Percentiles rank a stretch among this genome's conserved stretches.
Conservation (phyloP, 306 rosid genomes). For the Cucurbita pepo region DNA sequence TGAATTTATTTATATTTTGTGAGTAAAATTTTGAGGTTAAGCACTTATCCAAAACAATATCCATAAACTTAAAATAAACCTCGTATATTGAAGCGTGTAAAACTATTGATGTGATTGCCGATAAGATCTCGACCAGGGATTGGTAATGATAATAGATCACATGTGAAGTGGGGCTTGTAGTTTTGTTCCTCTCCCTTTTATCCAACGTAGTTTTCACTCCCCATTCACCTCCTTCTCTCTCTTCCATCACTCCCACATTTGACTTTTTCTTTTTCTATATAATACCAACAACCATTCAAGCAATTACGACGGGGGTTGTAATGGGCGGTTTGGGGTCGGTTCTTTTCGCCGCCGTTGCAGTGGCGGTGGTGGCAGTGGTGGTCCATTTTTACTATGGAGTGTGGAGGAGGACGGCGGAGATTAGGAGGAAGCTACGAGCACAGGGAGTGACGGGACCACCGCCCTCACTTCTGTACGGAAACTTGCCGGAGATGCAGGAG, state of each 20-base stretch:
- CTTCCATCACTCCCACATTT: background rate
- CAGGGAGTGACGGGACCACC: conserved; percentile 76
- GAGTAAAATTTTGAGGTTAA: too few species aligned
- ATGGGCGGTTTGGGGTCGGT: background rate
- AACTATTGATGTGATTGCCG: too few species aligned
- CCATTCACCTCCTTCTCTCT: background rate
- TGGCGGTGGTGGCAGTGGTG: conserved; percentile 16
- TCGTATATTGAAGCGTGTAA: too few species aligned
- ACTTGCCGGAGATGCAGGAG: conserved; percentile 59
- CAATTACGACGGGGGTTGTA: background rate
- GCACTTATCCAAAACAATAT: too few species aligned
- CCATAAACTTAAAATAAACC: too few species aligned
- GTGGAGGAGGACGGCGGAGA: conserved; percentile 35
- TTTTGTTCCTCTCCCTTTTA: background rate
- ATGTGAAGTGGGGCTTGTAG: background rate
- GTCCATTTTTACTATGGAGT: conserved; percentile 18
- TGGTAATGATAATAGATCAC: background rate
- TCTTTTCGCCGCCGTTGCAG: conserved; percentile 15
- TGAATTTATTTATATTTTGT: background rate
- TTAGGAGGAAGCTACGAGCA: conserved; percentile 37
- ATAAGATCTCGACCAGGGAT: too few species aligned
- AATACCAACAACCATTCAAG: background rate
- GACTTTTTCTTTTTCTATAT: background rate
- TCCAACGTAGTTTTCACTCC: background rate
- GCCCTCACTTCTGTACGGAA: conserved; percentile 51